phyloP scores from a whole-genome alignment of 2,329 filamentous ascomycete species.

The Rhexocercosporidium sp. region DNA sequence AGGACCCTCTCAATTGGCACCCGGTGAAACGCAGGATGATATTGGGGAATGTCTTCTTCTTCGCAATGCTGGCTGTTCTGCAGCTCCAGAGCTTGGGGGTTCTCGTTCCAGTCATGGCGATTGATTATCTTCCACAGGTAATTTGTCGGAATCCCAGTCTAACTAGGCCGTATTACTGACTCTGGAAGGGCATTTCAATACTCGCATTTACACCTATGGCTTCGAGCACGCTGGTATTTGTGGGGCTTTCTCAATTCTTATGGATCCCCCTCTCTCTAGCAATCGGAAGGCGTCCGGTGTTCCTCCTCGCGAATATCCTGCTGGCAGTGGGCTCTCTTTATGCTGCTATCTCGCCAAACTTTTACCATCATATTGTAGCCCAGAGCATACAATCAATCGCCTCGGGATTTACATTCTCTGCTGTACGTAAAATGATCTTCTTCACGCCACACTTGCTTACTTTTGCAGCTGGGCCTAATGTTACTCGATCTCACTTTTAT shows the following conservation, averaged over 20 bases:
- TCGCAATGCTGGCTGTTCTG: constrained; percentile 32
- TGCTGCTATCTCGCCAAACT: constrained; percentile 38
- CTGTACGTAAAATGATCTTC: constrained; percentile 30
- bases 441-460: not conserved
- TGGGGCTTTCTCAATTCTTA: constrained; percentile 45
- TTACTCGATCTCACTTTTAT: constrained; percentile 48
- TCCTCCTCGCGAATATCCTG: constrained; percentile 41
- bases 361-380: constrained; percentile 39
- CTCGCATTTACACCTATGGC: constrained; percentile 38
- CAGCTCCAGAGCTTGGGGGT: constrained; percentile 35
- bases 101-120: constrained; percentile 28
- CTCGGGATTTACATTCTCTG: constrained; percentile 40
- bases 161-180: not conserved
- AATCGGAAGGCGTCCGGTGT: constrained; percentile 45
- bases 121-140: constrained; percentile 35
- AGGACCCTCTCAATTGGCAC: constrained; percentile 42
- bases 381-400: constrained; percentile 44
- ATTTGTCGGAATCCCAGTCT: not conserved
- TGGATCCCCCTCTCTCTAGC: constrained; percentile 47
- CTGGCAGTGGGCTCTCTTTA: constrained; percentile 39
- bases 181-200: constrained; percentile 32
- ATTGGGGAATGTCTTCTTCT: constrained; percentile 29
- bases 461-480: constrained; percentile 42
- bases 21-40: constrained; percentile 29
- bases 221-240: constrained; percentile 42